Conservation (phyloP, 768 basidiomycete species). For the Porphyrellus cyaneotinctus region DNA sequence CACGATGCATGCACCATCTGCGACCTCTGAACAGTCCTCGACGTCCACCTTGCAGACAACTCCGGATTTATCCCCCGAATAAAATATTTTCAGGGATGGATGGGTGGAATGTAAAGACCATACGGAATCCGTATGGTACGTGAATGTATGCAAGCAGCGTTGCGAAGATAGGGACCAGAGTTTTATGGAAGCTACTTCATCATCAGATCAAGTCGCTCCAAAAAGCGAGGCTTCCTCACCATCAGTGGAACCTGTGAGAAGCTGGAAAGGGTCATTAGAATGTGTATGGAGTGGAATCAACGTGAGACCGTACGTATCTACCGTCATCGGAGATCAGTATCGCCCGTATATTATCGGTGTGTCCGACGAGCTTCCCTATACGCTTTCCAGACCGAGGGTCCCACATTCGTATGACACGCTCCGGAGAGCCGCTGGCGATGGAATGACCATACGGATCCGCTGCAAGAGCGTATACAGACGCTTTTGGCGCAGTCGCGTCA, state of each 20-base stretch:
- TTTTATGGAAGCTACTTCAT: slow-evolving; percentile 67
- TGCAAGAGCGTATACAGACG: slow-evolving; percentile 74
- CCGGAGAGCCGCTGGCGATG: slow-evolving; percentile 88
- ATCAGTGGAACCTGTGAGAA: slow-evolving; percentile 84
- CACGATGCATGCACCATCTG: slow-evolving; percentile 86
- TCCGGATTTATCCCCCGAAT: slow-evolving; percentile 93
- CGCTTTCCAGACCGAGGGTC: slow-evolving; percentile 85
- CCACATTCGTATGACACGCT: slow-evolving; percentile 88
- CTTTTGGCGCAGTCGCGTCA: slow-evolving; percentile 62
- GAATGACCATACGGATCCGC: slow-evolving; percentile 75
- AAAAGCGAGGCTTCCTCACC: slow-evolving; percentile 30
- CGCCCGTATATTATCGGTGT: slow-evolving; percentile 94
- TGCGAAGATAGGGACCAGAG: slow-evolving; percentile 91
- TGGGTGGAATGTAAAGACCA: slow-evolving; percentile 91
- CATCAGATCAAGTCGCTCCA: slow-evolving; percentile 11
- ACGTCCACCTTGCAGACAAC: slow-evolving; percentile 89
- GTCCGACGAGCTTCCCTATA: slow-evolving; percentile 84
- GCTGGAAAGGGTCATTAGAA: slow-evolving; percentile 34
- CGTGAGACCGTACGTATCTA: slow-evolving; percentile 63
- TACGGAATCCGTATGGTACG: slow-evolving; percentile 89
- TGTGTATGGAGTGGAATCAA: slow-evolving; percentile 2
- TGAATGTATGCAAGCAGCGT: slow-evolving; percentile 92
- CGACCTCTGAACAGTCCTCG: slow-evolving; percentile 72
- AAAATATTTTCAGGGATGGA: slow-evolving; percentile 83
- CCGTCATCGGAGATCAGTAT: slow-evolving; percentile 88